These are phyloP conservation scores for Hypoxylon crocopeplum DNA, from an alignment of 495 filamentous ascomycete genomes.

Conservation along the genomic window DNA sequence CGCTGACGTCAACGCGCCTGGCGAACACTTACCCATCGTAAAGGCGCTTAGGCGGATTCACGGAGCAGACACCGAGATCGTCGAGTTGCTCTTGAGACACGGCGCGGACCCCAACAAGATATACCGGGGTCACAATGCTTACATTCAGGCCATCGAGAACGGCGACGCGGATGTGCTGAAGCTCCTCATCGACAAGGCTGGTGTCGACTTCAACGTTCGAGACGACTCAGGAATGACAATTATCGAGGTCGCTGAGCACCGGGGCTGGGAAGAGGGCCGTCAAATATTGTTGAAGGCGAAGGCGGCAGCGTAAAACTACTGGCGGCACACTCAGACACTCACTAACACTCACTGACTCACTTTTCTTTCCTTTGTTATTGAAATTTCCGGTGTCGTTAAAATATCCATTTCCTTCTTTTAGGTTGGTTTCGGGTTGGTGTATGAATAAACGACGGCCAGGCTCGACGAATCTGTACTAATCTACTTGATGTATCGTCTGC, in stretches of 20 bases:
- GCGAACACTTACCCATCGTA: slow-evolving; percentile 62
- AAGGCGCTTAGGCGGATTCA: slow-evolving; percentile 59
- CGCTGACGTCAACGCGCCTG: slow-evolving; percentile 60
- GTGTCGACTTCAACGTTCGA: slow-evolving; percentile 48
- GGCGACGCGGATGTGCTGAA: slow-evolving; percentile 50
- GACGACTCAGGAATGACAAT: slow-evolving; percentile 50
- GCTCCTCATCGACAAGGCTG: slow-evolving; percentile 52
- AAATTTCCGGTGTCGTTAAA: not conserved
- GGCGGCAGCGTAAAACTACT: not conserved
- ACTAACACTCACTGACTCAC: not conserved
- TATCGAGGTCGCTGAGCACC: slow-evolving; percentile 45
- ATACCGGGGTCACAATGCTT: slow-evolving; percentile 61
- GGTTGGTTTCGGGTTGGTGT: slow-evolving; percentile 4
- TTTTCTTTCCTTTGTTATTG: slow-evolving; percentile 1
- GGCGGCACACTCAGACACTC: not conserved
- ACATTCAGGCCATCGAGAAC: slow-evolving; percentile 58
- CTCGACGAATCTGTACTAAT: slow-evolving; percentile 3
- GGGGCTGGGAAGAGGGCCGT: slow-evolving; percentile 47
- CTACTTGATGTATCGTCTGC: not conserved
- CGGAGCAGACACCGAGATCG: slow-evolving; percentile 55
- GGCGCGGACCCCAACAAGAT: slow-evolving; percentile 62
- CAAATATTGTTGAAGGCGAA: slow-evolving; percentile 34
- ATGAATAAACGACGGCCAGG: slow-evolving; percentile 5
- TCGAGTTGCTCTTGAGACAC: slow-evolving; percentile 54
- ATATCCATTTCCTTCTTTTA: slow-evolving; percentile 8